Base-by-base conservation (phyloP, 164 flowering plant genomes). In the Macadamia integrifolia region DNA sequence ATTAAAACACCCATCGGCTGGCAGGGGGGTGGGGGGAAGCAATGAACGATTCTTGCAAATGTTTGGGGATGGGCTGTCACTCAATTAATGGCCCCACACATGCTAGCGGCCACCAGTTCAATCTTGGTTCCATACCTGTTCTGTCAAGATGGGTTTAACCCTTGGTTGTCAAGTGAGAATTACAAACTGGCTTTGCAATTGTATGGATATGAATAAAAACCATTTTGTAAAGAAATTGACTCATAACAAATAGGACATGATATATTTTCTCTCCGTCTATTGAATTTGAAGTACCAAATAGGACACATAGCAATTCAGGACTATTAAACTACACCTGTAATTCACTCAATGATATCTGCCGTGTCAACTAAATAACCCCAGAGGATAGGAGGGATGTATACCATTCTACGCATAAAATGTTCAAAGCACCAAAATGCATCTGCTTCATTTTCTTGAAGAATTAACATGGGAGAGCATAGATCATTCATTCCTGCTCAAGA, bases 371-470 rank as follows among this genome's bases (percentile, higher is more conserved):
- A 17, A 64, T 12, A 30, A 31, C 0, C 17, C 13, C 48, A 46
- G 3, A 17, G 40, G 62, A 42, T 14, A 3, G 42, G 35, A 69
- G 35, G 49, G 42, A 60, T n/a, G 59, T 71, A 72, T 86, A 93
- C 98, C 89, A 93, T 69, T 82, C 89, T 89, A 68, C 90, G 91
- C 98, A 93, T 93, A 61, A 90, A 79, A 61, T 80, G 92, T 78
- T 89, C 88, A 79, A 89, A 91, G 78, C 98, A 93, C 98, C 98
- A 93, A 78, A 84, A 93, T 23, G 96, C 91, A 84, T 93, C 98
- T 7, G 92, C 98, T 81, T 93, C 97, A 74, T 93, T 70, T 67
- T 89, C 96, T 42, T 89, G 63, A 76, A 93, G 93, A 68, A 93
- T 77, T 61, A 87, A 74, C 84, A 91, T 86, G 23, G 98, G 94